Conservation (phyloP, 2,329 filamentous ascomycete genomes). For the Colletotrichum siamense region DNA sequence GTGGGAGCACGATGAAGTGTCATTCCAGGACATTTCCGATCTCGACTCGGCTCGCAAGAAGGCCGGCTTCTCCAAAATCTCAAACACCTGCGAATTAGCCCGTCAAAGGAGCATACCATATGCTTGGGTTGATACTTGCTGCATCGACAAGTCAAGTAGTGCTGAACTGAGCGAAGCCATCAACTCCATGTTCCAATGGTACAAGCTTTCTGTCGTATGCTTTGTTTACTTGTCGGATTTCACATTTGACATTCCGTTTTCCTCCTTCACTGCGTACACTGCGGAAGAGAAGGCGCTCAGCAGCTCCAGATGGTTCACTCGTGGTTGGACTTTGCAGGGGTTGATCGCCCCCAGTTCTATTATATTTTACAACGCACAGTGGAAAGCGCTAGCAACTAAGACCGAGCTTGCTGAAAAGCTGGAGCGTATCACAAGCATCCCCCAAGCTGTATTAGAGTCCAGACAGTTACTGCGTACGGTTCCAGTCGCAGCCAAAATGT, state of each 20-base stretch:
- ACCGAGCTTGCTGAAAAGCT: neutral
- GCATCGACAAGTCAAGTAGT: constrained; percentile 28
- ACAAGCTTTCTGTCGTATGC: constrained; percentile 16
- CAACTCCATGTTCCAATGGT: constrained; percentile 25
- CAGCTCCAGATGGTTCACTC: neutral
- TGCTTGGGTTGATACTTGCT: constrained; percentile 29
- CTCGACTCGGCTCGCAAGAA: neutral
- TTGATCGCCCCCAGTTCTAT: neutral
- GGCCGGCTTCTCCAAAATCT: constrained; percentile 13
- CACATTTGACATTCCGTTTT: neutral
- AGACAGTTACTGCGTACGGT: neutral
- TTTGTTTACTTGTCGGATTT: constrained; percentile 20
- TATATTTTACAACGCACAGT: neutral
- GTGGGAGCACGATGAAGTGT: constrained; percentile 28
- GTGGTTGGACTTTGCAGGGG: neutral
- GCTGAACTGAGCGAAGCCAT: constrained; percentile 25
- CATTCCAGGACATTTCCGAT: constrained; percentile 16
- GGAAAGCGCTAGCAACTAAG: neutral
- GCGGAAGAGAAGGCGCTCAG: neutral
- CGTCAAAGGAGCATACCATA: neutral
- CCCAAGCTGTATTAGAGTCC: neutral
- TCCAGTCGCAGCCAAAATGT: constrained; percentile 25
- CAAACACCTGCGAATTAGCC: neutral
- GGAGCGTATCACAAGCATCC: neutral
- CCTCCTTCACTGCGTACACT: no score